phyloP scores from a whole-genome alignment of 164 flowering plant species.

The grape (Vitis vinifera) region ASM3070453v1 NC_081816.1:24270501-24271000 shows the following conservation, averaged over 20 bases:
- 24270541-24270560: too few species aligned
- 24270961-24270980: neutral
- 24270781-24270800: constrained; percentile 33
- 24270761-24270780: constrained; percentile 6
- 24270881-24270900: constrained; percentile 32
- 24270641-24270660: constrained; percentile 7
- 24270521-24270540: too few species aligned
- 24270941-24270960: neutral
- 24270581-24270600: too few species aligned
- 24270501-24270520: too few species aligned
- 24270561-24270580: too few species aligned
- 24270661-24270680: constrained; percentile 5
- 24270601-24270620: too few species aligned
- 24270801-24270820: constrained; percentile 41
- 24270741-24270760: constrained; percentile 14
- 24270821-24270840: constrained; percentile 47
- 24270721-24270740: constrained; percentile 16
- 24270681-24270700: constrained; percentile 12
- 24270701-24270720: neutral
- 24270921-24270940: neutral
- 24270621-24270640: constrained; percentile 11
- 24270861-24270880: constrained; percentile 31
- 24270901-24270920: neutral
- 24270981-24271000: constrained; percentile 49
- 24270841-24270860: constrained; percentile 30